Percentiles rank a stretch among this genome's conserved stretches.
Conservation (phyloP, 225 moss, liverwort and hornwort species). For the Pseudoscleropodium purum region DNA sequence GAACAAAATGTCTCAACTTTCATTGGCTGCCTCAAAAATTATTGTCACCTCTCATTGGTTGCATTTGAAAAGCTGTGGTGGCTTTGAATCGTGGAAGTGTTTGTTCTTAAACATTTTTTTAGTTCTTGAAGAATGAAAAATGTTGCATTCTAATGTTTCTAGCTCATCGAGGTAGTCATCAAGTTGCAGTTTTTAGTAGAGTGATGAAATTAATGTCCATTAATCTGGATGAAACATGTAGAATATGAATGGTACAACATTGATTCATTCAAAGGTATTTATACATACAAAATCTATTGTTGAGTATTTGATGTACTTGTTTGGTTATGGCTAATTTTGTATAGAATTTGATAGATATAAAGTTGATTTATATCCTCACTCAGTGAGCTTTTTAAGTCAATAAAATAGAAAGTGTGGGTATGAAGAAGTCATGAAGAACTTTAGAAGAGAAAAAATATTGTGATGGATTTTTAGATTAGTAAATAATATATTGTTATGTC, state of each 20-base stretch:
- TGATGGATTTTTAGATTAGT: background rate
- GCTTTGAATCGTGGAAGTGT: no score
- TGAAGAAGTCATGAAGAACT: fast-evolving
- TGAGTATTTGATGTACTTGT: background rate
- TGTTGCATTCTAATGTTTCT: no score
- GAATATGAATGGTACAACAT: background rate
- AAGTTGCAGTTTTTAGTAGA: background rate
- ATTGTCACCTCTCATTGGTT: no score
- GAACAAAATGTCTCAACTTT: no score
- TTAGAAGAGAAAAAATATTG: background rate
- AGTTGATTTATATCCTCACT: background rate
- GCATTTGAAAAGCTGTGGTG: no score
- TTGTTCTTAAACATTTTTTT: no score
- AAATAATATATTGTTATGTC: background rate
- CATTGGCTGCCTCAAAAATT: no score
- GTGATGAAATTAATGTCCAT: background rate
- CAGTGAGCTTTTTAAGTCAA: background rate
- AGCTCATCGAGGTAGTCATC: no score
- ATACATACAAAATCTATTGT: background rate
- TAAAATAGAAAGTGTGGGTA: background rate
- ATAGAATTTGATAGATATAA: background rate
- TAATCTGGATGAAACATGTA: background rate
- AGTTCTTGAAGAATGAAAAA: no score
- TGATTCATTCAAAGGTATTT: background rate
- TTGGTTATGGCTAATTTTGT: background rate